phyloP scores from a whole-genome alignment of 345 rosid genomes.

The Acer yangbiense region DNA sequence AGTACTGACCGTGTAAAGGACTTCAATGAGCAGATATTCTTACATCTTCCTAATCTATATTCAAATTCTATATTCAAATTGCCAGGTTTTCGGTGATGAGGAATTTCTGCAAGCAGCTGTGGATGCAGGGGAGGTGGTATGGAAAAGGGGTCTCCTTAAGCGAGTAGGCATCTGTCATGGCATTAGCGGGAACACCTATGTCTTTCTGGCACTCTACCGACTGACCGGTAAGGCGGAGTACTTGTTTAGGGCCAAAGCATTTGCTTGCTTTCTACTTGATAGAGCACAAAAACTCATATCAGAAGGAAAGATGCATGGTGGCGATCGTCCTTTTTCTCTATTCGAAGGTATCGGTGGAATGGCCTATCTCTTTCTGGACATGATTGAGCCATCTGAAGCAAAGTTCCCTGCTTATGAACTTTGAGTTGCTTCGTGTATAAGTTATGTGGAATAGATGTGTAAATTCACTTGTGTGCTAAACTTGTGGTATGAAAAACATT shows the following conservation, averaged over 20 bases:
- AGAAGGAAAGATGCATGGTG: slow-evolving; percentile 60
- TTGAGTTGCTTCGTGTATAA: slow-evolving; percentile 23
- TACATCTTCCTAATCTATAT: neutral
- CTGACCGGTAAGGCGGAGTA: slow-evolving; percentile 47
- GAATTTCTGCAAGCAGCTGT: slow-evolving; percentile 65
- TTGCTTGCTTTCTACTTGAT: slow-evolving; percentile 64
- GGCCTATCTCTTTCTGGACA: slow-evolving; percentile 61
- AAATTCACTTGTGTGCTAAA: neutral
- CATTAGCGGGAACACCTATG: too few species aligned
- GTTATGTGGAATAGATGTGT: too few species aligned
- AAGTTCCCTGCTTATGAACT: slow-evolving; percentile 69
- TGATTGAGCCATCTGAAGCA: slow-evolving; percentile 49
- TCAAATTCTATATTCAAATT: neutral
- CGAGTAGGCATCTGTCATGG: too few species aligned
- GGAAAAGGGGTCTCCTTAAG: too few species aligned
- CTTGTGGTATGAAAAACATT: too few species aligned
- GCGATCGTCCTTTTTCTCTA: slow-evolving; percentile 59
- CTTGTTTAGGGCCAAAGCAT: slow-evolving; percentile 56
- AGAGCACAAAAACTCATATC: slow-evolving; percentile 6
- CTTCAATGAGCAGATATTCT: too few species aligned
- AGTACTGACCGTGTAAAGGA: too few species aligned
- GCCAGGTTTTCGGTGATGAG: slow-evolving; percentile 54
- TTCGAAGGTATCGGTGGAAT: slow-evolving; percentile 72
- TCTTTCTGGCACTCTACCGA: slow-evolving; percentile 41
- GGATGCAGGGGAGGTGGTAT: slow-evolving; percentile 62